phyloP scores from a whole-genome alignment of 2,329 filamentous ascomycete genomes.

The Chaetomiaceae sp. region DNA sequence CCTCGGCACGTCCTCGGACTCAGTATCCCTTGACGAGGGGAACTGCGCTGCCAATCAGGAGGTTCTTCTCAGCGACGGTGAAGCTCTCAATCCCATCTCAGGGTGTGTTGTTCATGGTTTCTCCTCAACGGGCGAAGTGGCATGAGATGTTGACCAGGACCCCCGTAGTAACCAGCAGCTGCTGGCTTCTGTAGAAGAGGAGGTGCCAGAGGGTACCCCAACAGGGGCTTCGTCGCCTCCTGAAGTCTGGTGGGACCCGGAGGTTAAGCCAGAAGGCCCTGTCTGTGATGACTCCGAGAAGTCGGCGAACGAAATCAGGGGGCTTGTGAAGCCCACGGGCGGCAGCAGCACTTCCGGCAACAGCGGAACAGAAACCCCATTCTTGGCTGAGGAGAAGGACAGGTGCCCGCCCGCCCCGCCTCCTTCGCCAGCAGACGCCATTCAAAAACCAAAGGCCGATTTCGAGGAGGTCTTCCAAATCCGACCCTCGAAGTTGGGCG shows the following conservation, averaged over 20 bases:
- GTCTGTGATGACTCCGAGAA: neutral
- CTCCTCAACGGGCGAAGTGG: neutral
- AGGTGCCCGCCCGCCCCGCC: neutral
- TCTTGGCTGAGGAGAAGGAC: neutral
- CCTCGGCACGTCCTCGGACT: neutral
- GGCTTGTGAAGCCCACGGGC: neutral
- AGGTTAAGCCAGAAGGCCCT: no score
- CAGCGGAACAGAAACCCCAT: neutral
- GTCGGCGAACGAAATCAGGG: neutral
- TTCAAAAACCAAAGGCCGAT: neutral
- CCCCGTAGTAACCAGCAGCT: neutral
- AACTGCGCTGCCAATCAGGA: neutral
- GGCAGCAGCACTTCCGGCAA: no score
- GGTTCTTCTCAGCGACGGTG: neutral
- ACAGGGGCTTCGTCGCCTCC: neutral
- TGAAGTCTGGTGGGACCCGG: neutral
- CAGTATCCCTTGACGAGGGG: neutral
- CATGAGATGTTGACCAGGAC: neutral
- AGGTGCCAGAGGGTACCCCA: neutral
- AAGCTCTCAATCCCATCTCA: neutral
- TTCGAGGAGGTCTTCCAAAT: conserved; percentile 38
- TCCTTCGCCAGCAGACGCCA: neutral
- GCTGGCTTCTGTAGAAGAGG: neutral
- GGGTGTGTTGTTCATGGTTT: neutral
- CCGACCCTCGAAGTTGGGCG: conserved; percentile 38